These are phyloP conservation scores for Cyclotella sp. DNA, from an alignment of 108 stramenopile species.

Conservation along the genomic window DNA sequence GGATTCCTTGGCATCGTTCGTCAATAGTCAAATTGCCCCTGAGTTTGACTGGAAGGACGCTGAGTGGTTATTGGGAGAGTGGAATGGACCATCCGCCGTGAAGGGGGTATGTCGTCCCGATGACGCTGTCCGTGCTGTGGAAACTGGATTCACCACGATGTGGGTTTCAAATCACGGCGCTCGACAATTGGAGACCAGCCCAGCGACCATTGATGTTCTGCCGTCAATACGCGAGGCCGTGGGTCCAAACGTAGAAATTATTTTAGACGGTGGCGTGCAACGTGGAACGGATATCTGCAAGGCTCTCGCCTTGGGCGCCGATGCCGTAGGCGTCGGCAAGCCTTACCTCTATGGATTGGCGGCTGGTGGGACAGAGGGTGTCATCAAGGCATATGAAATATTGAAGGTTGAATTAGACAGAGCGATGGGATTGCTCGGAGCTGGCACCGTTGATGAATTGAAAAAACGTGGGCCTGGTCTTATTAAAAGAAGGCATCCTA, in stretches of 20 bases:
- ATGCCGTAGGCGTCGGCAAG: conserved; percentile 95
- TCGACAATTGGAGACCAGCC: conserved; percentile 95
- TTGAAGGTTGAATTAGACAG: conserved; percentile 87
- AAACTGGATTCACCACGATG: conserved; percentile 94
- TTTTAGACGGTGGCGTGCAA: conserved; percentile 97
- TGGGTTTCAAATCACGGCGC: conserved; percentile 99
- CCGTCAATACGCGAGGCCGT: conserved; percentile 94
- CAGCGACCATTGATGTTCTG: conserved; percentile 95
- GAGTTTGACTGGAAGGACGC: conserved; percentile 97
- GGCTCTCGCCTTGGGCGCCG: conserved; percentile 95
- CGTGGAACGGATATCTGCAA: conserved; percentile 97
- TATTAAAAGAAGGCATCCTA: conserved; percentile 78
- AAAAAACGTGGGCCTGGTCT: conserved; percentile 91
- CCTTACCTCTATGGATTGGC: conserved; percentile 97
- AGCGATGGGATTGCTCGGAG: conserved; percentile 91
- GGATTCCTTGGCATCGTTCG: conserved; percentile 94
- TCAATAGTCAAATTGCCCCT: conserved; percentile 93
- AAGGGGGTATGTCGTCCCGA: conserved; percentile 97
- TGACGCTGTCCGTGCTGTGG: conserved; percentile 90
- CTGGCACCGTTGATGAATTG: conserved; percentile 85
- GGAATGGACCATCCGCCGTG: conserved; percentile 90
- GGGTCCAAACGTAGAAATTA: conserved; percentile 93
- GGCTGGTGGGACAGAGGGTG: conserved; percentile 87
- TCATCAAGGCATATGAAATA: conserved; percentile 90
- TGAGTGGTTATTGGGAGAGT: conserved; percentile 95